Evolutionary conservation across 2,329 filamentous ascomycete genomes (phyloP), one percentile per base, ranked within the genome.

Genomic region (Nemania diffusa): DNA sequence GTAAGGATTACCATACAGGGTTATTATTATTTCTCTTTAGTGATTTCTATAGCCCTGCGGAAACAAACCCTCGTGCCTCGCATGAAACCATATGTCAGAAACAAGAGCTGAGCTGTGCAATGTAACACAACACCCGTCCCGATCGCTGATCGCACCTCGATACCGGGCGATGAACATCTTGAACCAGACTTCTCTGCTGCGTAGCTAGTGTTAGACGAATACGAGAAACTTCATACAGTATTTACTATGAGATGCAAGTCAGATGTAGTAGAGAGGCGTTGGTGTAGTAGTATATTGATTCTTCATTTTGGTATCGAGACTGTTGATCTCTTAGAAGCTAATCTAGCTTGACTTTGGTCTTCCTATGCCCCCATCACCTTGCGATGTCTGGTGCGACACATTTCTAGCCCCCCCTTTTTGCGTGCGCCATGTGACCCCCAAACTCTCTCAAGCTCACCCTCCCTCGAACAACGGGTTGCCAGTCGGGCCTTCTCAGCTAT

Each of bases 1-100:
- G 37, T 15, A 40, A 40, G 37, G 37, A 40, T 40, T 40, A 5
- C 13, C 37, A 15, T 37, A 32, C 29, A 53, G 24, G 51, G 51
- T 9, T 34, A 17, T 1, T 17, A 2, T 53, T 53, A 6, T 37
- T 27, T 24, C 20, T 51, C 20, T 51, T 27, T 51, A 11, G n/a
- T n/a, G n/a, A n/a, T 15, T 40, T 34, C 51, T 34, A 9, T 13
- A 26, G 13, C 64, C 64, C 61, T 64, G 62, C 53, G 56, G 57
- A 69, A 57, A 64, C 42, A n/a, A n/a, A 27, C 15, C 44, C 65
- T 60, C 65, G 57, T 68, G 58, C 68, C 57, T 42, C 46, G 53
- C 24, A 40, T 68, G 61, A 68, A 60, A 65, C 68, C n/a, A 57
- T 37, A 37, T 32, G 48, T 64, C 64, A 57, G 67, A 67, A 67